Base-by-base conservation (phyloP, 805 yeast genomes). In the Groenewaldozyma tartarivorans region DNA sequence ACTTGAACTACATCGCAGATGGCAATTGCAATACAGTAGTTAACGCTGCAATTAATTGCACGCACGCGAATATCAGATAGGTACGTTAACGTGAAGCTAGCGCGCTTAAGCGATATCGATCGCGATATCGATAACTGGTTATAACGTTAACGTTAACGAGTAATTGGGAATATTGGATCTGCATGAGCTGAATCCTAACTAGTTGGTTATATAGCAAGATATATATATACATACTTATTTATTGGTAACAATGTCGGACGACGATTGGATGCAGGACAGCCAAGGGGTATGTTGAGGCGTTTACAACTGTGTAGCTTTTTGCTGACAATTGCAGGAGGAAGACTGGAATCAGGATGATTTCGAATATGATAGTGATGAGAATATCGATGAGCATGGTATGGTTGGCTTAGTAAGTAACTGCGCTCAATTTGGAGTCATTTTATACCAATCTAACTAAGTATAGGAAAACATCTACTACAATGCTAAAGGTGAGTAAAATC, bases 311-410 rank as follows among this genome's bases (percentile, higher is more conserved):
- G 29, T 24, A 9, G 13, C 13, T 13, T 24, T 24, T 24, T 24
- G 29, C 13, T 24, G 13, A 24, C 29, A 7, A 24, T 24, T 24
- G 7, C 13, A 24, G 29, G 29, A 24, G 13, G 29, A 24, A 13
- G 29, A 24, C 29, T 24, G 29, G 29, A 24, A 24, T 13, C 29
- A 24, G 29, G 29, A 58, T 35, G 66, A 61, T 46, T 61, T 60
- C 37, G 63, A 60, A 16, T 57, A 59, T 36, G 67, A 64, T n/a
- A 62, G 51, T 24, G 66, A 58, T 32, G 65, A 57, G 11, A 63
- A 52, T 18, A 49, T 49, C 19, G 56, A 53, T 16, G 57, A 53
- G 35, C 52, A 48, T 20, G 48, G 43, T 20, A 46, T 41, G 22
- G 52, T 34, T 20, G 54, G 46, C 6, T 42, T 46, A 19, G 55